These are phyloP conservation scores for Candida smagusa DNA, from an alignment of 1,139 yeast genomes.

Conservation along the genomic window DNA sequence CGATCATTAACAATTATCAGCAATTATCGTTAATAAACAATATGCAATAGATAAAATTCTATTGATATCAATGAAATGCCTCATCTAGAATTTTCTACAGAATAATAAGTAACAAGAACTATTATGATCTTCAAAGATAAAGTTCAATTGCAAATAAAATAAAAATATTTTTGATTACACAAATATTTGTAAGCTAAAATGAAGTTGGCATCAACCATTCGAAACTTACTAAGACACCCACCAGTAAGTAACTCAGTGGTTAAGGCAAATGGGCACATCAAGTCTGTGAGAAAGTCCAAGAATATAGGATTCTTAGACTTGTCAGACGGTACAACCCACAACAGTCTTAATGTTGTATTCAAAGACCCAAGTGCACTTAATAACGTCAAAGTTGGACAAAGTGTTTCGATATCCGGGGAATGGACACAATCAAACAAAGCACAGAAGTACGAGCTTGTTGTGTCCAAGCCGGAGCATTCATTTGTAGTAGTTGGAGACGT, in stretches of 20 bases:
- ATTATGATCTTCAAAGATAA: too few species aligned
- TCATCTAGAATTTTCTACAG: neutral
- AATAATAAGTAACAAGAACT: too few species aligned
- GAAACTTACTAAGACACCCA: constrained; percentile 29
- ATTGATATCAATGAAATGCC: neutral
- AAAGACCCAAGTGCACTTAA: constrained; percentile 21
- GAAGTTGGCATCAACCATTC: constrained; percentile 25
- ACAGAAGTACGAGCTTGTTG: constrained; percentile 32
- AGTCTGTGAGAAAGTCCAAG: constrained; percentile 67
- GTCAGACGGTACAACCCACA: constrained; percentile 66
- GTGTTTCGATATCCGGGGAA: constrained; percentile 31
- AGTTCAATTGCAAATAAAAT: too few species aligned
- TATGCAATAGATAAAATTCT: too few species aligned
- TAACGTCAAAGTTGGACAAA: constrained; percentile 44
- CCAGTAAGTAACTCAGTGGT: constrained; percentile 22
- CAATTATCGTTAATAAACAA: too few species aligned
- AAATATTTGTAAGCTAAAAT: neutral
- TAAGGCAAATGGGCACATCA: constrained; percentile 65
- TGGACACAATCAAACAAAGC: constrained; percentile 27
- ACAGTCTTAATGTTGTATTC: constrained; percentile 58
- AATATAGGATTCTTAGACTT: constrained; percentile 78
- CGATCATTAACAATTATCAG: too few species aligned
- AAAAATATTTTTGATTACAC: too few species aligned
- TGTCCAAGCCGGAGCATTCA: constrained; percentile 23
- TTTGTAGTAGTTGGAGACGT: constrained; percentile 49